Base-by-base conservation (phyloP, 352 stramenopile genomes). In the Globisporangium canariense region DNA sequence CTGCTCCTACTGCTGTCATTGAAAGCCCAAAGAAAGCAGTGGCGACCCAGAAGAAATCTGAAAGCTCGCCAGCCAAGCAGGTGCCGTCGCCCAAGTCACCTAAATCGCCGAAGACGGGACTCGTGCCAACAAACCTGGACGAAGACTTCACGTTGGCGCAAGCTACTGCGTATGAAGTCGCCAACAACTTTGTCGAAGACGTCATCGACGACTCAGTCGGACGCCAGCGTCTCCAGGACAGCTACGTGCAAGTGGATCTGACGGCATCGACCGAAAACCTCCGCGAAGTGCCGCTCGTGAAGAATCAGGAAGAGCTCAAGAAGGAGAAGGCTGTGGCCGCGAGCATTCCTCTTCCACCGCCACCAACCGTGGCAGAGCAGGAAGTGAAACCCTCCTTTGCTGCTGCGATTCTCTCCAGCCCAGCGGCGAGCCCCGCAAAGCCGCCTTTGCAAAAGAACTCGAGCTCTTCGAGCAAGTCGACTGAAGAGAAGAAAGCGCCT, bases 161-260 rank as follows among this genome's bases (percentile, higher is more conserved):
- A 57, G 71, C 68, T 5, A 50, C 68, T 11, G 58, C 70, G 7
- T 57, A 67, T 18, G 78, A 87, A 56, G 71, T 74, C 52, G 78
- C 72, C 16, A 70, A 51, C 57, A 67, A 54, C 20, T 82, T 89
- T 62, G 66, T 85, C 2, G 70, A 75, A 11, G 69, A 83, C 6
- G 57, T 83, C 8, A 63, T 91, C 40, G 66, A 75, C 25, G 68
- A 80, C 49, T 83, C 79, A 14, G 63, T 87, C 7, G 52, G 46
- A 14, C 46, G 71, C 71, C 54, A 88, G 32, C 60, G 76, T 1
- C 79, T 77, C 2, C 79, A 79, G 45, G 82, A 91, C 11, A 79
- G 88, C 54, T 91, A 86, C 57, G 79, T 91, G 20, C 72, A 88
- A 30, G 79, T 91, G 50, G 80, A 91, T 6, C 66, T 91, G 50